Conservation (phyloP, 1,139 yeast species). For the Lodderomyces parapsilosis region DNA sequence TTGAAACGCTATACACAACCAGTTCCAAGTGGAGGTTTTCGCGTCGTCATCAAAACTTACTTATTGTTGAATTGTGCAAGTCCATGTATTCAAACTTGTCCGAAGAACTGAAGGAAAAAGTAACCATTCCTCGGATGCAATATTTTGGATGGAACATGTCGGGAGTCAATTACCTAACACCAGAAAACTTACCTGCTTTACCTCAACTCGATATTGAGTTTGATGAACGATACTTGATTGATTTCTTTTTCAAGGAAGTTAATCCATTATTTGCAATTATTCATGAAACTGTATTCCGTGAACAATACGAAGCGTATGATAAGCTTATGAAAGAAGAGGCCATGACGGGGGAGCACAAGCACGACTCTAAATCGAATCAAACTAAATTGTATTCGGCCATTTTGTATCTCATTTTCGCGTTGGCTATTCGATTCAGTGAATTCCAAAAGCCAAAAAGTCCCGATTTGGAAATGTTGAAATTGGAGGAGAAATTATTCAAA, state of each 20-base stretch:
- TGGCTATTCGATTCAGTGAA: conserved; percentile 54
- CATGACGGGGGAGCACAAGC: conserved; percentile 3
- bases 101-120: conserved; percentile 34
- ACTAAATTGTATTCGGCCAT: conserved; percentile 53
- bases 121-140: conserved; percentile 55
- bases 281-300: conserved; percentile 54
- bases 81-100: conserved; percentile 38
- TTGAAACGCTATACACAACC: conserved; percentile 21
- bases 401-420: conserved; percentile 49
- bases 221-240: conserved; percentile 22
- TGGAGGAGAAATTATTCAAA: conserved; percentile 55
- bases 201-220: conserved; percentile 24
- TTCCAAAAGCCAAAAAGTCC: conserved; percentile 41
- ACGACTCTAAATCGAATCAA: conserved; percentile 27
- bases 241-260: conserved; percentile 48
- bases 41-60: conserved; percentile 49
- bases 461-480: conserved; percentile 23
- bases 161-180: conserved; percentile 51
- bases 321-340: conserved; percentile 14
- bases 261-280: conserved; percentile 56
- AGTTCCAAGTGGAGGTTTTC: conserved; percentile 51
- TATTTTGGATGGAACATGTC: conserved; percentile 69
- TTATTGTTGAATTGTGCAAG: conserved; percentile 46
- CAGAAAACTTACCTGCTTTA: conserved; percentile 37
- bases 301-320: conserved; percentile 46